A percentile compares a stretch with the other conserved stretches of the same genome.
Evolutionary conservation across 2,329 filamentous ascomycete genomes (phyloP).

Genomic region (Fusarium nygamai): DNA sequence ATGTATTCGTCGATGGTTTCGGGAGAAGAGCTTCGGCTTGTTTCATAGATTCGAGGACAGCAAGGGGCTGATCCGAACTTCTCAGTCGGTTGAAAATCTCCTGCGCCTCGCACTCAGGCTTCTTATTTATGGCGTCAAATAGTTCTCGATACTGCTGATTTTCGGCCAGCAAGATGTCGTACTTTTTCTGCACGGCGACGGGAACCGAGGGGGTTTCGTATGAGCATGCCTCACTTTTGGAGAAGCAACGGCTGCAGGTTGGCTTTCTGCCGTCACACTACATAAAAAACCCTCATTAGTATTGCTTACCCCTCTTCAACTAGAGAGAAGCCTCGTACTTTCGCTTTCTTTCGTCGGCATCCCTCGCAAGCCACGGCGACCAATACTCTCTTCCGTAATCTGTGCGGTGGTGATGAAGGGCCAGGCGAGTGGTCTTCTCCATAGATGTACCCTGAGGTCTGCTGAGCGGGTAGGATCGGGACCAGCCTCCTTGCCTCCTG

Average conservation of each 20-base stretch:
- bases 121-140: conserved; percentile 8
- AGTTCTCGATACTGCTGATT: conserved; percentile 23
- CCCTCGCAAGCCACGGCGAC: conserved; percentile 17
- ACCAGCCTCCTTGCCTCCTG: conserved; percentile 6
- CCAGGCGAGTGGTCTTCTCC: not conserved
- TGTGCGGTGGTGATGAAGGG: not conserved
- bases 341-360: conserved; percentile 16
- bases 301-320: not conserved
- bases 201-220: conserved; percentile 5
- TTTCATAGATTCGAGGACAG: conserved; percentile 1
- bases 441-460: not conserved
- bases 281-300: not conserved
- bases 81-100: conserved; percentile 10
- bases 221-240: not conserved
- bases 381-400: not conserved
- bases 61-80: not conserved
- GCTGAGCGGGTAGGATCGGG: conserved; percentile 17
- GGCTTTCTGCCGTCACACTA: conserved; percentile 18
- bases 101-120: conserved; percentile 5
- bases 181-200: conserved; percentile 8
- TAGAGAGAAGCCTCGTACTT: not conserved
- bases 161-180: conserved; percentile 4
- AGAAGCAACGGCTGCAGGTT: conserved; percentile 9
- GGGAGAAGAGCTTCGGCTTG: conserved; percentile 7
- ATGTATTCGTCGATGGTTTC: not conserved